Evolutionary conservation across 495 filamentous ascomycete species (phyloP).

Genomic region (Haplographium delicatum): DNA sequence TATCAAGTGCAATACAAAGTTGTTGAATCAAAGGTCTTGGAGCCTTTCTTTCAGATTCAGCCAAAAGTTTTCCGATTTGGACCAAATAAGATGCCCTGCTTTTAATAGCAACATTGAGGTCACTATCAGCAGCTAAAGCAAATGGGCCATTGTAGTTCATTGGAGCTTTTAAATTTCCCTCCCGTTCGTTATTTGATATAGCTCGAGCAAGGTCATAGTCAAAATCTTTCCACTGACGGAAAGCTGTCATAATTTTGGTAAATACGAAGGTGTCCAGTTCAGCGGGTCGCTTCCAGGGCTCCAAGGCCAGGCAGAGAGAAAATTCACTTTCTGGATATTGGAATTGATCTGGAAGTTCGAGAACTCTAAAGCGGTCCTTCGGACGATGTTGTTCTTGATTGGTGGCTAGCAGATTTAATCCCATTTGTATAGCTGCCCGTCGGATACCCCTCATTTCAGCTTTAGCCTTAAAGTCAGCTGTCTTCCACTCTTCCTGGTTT

Average conservation of each 20-base stretch:
- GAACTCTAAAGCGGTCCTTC: conserved; percentile 13
- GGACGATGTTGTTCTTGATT: conserved; percentile 26
- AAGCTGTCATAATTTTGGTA: conserved; percentile 14
- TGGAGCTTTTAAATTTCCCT: conserved; percentile 5
- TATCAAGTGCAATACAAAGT: background rate
- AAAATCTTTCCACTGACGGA: conserved; percentile 11
- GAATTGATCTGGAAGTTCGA: conserved; percentile 7
- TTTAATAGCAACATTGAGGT: background rate
- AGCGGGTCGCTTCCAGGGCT: conserved; percentile 17
- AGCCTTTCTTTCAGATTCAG: background rate
- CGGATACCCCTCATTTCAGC: conserved; percentile 22
- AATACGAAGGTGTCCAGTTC: conserved; percentile 20
- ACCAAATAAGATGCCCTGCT: background rate
- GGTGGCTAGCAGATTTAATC: conserved; percentile 16
- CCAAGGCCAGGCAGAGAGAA: conserved; percentile 14
- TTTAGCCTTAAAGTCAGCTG: conserved; percentile 12
- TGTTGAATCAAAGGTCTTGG: conserved; percentile 15
- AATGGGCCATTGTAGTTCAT: conserved; percentile 20
- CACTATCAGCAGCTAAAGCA: background rate
- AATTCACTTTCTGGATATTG: conserved; percentile 11
- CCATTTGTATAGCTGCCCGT: conserved; percentile 21
- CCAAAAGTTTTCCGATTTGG: background rate
- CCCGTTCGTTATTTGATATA: background rate
- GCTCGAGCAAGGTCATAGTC: conserved; percentile 14
- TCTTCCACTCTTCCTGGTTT: background rate